Percentiles rank a stretch among this genome's conserved stretches.
Conservation (phyloP, 1,284 basidiomycete species). For the Boletus semigastroideus region DNA sequence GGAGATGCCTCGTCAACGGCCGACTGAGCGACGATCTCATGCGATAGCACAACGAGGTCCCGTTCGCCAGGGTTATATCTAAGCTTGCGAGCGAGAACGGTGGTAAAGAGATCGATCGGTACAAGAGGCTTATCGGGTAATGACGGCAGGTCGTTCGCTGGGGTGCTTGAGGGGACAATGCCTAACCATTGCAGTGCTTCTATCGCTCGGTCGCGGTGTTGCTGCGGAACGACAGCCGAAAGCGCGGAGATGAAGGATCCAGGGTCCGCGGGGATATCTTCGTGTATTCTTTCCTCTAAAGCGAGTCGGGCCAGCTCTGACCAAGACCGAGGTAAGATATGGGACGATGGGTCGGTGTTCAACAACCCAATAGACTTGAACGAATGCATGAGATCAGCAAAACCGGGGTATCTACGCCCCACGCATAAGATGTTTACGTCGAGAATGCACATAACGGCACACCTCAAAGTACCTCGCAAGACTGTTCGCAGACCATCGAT, state of each 20-base stretch:
- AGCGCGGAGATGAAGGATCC: conserved; percentile 42
- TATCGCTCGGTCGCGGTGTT: conserved; percentile 38
- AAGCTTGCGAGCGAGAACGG: conserved; percentile 74
- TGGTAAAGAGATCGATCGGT: conserved; percentile 81
- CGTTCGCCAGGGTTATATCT: conserved; percentile 73
- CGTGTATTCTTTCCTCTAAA: conserved; percentile 31
- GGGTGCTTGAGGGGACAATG: conserved; percentile 28
- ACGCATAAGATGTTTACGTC: not conserved
- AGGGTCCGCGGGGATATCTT: conserved; percentile 33
- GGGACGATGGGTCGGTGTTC: conserved; percentile 36
- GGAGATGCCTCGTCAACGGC: conserved; percentile 4
- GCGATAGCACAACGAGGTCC: conserved; percentile 87
- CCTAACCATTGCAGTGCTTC: conserved; percentile 64
- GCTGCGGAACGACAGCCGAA: conserved; percentile 36
- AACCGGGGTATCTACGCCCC: conserved; percentile 77
- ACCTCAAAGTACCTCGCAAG: conserved; percentile 86
- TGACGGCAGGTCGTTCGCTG: conserved; percentile 14
- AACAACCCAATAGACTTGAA: conserved; percentile 80
- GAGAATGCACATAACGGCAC: conserved; percentile 8
- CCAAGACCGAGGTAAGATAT: conserved; percentile 48
- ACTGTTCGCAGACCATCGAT: conserved; percentile 60
- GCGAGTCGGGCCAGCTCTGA: conserved; percentile 41
- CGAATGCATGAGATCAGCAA: conserved; percentile 71
- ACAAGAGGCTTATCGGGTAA: conserved; percentile 48
- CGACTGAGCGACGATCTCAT: conserved; percentile 65